phyloP scores from a whole-genome alignment of 768 basidiomycete species.

The Roridomyces roridus region DNA sequence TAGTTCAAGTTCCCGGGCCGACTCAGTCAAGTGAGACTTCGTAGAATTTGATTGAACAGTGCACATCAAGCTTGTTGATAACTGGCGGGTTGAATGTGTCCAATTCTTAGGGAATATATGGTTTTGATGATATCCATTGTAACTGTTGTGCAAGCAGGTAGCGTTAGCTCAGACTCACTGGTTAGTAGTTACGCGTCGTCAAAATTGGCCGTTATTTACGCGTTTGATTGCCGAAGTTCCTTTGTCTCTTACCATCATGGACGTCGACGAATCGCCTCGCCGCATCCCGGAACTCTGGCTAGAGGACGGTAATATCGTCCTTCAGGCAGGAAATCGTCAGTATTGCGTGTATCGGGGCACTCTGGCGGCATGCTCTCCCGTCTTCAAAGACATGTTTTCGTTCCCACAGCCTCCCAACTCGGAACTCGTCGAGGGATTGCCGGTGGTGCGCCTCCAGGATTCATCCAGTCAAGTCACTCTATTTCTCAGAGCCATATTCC shows the following conservation, averaged over 20 bases:
- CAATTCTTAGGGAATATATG: too few species aligned
- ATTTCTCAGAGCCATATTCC: constrained; percentile 12
- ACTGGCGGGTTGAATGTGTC: too few species aligned
- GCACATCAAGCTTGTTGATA: too few species aligned
- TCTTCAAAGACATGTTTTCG: constrained; percentile 12
- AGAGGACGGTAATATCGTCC: constrained; percentile 25
- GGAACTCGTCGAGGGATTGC: constrained; percentile 21
- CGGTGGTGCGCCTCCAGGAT: constrained; percentile 20
- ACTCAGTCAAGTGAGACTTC: too few species aligned
- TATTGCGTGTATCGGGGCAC: constrained; percentile 21
- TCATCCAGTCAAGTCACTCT: constrained; percentile 1
- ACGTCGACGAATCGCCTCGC: background rate
- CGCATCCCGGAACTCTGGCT: constrained; percentile 20
- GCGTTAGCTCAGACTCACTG: too few species aligned
- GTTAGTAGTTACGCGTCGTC: too few species aligned
- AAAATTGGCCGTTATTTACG: too few species aligned
- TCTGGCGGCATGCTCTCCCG: background rate
- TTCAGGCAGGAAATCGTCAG: constrained; percentile 16
- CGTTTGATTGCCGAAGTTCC: too few species aligned
- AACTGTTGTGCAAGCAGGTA: too few species aligned
- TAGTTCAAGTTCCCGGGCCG: too few species aligned
- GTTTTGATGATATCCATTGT: too few species aligned
- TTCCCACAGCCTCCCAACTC: constrained; percentile 8
- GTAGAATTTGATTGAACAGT: too few species aligned
- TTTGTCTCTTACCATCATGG: background rate